phyloP scores from a whole-genome alignment of 306 rosid genomes.

The Cicer chorassanicum region DNA sequence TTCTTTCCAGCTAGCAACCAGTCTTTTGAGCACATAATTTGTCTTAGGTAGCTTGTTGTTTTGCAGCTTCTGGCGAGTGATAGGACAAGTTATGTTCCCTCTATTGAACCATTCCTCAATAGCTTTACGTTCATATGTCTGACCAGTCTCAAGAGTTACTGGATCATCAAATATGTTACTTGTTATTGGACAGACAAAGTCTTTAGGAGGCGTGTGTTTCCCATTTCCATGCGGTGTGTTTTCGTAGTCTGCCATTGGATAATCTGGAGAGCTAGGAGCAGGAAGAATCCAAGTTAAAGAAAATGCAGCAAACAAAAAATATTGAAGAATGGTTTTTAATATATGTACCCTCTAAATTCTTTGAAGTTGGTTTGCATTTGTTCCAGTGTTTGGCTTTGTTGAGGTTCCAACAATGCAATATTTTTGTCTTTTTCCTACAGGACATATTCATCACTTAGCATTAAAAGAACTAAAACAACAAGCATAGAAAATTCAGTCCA shows the following conservation, averaged over 20 bases:
- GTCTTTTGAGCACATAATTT: conserved; percentile 88
- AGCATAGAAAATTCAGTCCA: conserved; percentile 59
- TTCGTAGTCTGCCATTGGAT: conserved; percentile 56
- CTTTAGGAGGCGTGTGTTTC: conserved; percentile 73
- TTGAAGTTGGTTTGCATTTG: conserved; percentile 53
- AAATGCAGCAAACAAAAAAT: conserved; percentile 38
- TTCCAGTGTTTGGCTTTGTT: conserved; percentile 51
- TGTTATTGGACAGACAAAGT: conserved; percentile 91
- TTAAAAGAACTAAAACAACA: conserved; percentile 39
- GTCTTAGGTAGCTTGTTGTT: conserved; percentile 81
- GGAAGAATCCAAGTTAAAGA: conserved; percentile 49
- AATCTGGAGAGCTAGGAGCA: conserved; percentile 56
- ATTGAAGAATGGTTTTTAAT: conserved; percentile 39
- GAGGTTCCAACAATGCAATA: conserved; percentile 56
- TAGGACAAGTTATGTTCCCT: conserved; percentile 86
- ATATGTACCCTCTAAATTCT: conserved; percentile 60
- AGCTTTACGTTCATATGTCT: conserved; percentile 88
- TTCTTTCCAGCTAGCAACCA: conserved; percentile 89
- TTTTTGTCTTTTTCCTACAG: conserved; percentile 64
- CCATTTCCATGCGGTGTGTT: conserved; percentile 47
- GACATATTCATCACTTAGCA: conserved; percentile 47
- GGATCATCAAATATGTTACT: conserved; percentile 90
- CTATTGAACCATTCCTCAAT: conserved; percentile 88
- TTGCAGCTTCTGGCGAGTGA: conserved; percentile 83
- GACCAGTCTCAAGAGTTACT: conserved; percentile 95